These are phyloP conservation scores for Prunus persica DNA, from an alignment of 306 rosid genomes.

Conservation along the genomic window DNA sequence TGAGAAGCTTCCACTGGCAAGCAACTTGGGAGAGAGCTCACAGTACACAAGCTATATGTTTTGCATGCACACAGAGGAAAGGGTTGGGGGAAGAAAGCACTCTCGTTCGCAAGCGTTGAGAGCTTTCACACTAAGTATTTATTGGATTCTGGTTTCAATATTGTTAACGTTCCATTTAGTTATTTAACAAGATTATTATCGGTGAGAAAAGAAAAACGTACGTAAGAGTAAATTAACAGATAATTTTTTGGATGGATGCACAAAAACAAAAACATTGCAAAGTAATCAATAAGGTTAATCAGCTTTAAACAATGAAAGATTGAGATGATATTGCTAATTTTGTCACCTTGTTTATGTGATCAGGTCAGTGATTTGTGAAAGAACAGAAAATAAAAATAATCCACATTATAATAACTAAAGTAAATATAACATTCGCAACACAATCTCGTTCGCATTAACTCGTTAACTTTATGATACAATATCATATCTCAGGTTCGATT, in stretches of 20 bases:
- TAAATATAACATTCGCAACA: no score
- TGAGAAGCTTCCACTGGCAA: not conserved
- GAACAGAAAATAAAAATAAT: no score
- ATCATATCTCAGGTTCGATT: no score
- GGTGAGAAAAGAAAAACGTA: not conserved
- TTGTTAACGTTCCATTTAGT: no score
- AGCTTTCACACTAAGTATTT: not conserved
- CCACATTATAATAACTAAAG: no score
- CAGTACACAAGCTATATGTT: not conserved
- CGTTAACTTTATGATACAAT: no score
- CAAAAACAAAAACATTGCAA: not conserved
- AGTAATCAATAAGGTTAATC: not conserved
- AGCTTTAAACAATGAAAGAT: not conserved
- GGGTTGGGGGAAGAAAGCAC: not conserved
- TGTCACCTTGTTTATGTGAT: not conserved
- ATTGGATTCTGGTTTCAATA: not conserved
- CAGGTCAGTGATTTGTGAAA: no score
- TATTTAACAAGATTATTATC: not conserved
- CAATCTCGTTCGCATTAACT: no score
- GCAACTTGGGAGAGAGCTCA: not conserved
- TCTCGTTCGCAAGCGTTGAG: not conserved
- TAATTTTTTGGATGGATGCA: not conserved
- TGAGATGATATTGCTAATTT: not conserved
- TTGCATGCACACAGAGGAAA: not conserved
- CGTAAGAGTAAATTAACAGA: not conserved